Evolutionary conservation across 2,329 filamentous ascomycete genomes (phyloP).

Genomic region (Chaetomiaceae sp.): DNA sequence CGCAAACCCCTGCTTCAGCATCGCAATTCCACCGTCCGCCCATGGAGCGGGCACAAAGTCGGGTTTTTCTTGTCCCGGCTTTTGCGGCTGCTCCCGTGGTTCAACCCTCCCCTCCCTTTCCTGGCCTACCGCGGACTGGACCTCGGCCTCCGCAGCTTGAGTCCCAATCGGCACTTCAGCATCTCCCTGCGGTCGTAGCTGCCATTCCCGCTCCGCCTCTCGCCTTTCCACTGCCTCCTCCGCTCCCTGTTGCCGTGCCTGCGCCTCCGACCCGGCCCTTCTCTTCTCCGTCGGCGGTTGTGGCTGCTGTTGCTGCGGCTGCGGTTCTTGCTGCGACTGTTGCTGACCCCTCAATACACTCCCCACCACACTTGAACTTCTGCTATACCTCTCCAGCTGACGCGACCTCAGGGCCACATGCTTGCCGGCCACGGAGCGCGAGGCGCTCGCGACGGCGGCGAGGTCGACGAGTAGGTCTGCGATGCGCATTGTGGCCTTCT

Average conservation of each 20-base stretch:
- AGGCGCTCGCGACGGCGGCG: constrained; percentile 65
- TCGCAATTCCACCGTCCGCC: constrained; percentile 14
- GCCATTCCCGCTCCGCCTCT: background rate
- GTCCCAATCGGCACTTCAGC: background rate
- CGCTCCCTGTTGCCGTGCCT: background rate
- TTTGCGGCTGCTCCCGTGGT: background rate
- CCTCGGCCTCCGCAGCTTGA: background rate
- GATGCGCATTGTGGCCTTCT: constrained; percentile 47
- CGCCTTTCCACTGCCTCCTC: background rate
- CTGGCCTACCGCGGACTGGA: background rate
- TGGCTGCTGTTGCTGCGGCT: background rate
- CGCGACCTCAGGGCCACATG: constrained; percentile 55
- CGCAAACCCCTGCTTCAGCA: constrained; percentile 13
- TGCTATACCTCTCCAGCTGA: constrained; percentile 49
- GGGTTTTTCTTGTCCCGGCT: background rate
- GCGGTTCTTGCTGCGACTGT: background rate
- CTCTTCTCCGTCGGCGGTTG: background rate
- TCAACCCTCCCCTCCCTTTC: background rate
- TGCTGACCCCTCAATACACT: constrained; percentile 29
- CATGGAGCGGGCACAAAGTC: constrained; percentile 23
- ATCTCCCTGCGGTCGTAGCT: background rate
- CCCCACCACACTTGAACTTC: constrained; percentile 41
- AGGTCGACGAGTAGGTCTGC: constrained; percentile 65
- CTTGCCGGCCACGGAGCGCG: constrained; percentile 61
- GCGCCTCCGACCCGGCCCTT: background rate